Conservation (phyloP, 441 rosid species). For the Gossypium lobatum region DNA sequence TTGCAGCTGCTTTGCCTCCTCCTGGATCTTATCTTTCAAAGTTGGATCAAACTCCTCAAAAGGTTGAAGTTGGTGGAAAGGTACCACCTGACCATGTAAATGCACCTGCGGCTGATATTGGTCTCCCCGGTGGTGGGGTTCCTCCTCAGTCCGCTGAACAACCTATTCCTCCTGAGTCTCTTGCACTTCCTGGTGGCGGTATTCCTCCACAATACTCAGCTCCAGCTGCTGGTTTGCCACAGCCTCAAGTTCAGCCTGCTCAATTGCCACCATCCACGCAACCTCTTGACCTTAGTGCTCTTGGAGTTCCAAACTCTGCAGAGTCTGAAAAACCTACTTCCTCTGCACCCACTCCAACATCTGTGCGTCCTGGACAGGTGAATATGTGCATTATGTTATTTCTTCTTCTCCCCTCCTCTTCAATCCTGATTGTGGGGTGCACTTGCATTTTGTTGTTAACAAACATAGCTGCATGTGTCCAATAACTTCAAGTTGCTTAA, state of each 20-base stretch:
- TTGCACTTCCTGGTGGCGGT: slow-evolving; percentile 89
- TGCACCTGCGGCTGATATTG: slow-evolving; percentile 42
- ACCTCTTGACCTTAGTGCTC: slow-evolving; percentile 93
- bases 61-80: slow-evolving; percentile 37
- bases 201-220: slow-evolving; percentile 64
- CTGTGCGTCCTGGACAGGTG: slow-evolving; percentile 98
- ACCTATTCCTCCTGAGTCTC: slow-evolving; percentile 39
- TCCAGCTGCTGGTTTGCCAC: slow-evolving; percentile 33
- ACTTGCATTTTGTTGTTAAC: background rate
- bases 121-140: slow-evolving; percentile 77
- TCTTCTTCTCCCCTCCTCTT: background rate
- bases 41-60: slow-evolving; percentile 60
- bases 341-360: slow-evolving; percentile 47
- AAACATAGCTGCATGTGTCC: background rate
- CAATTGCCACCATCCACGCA: slow-evolving; percentile 51
- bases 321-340: slow-evolving; percentile 65
- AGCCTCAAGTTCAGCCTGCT: slow-evolving; percentile 42
- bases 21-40: slow-evolving; percentile 81
- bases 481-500: background rate
- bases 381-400: slow-evolving; percentile 10
- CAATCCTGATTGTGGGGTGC: background rate
- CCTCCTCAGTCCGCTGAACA: slow-evolving; percentile 59
- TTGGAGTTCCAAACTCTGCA: slow-evolving; percentile 61
- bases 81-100: slow-evolving; percentile 35
- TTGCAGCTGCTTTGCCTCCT: slow-evolving; percentile 79